A percentile compares a stretch with the other conserved stretches of the same genome.
phyloP scores from a whole-genome alignment of 768 basidiomycete genomes.

The Mycena rosella region DNA sequence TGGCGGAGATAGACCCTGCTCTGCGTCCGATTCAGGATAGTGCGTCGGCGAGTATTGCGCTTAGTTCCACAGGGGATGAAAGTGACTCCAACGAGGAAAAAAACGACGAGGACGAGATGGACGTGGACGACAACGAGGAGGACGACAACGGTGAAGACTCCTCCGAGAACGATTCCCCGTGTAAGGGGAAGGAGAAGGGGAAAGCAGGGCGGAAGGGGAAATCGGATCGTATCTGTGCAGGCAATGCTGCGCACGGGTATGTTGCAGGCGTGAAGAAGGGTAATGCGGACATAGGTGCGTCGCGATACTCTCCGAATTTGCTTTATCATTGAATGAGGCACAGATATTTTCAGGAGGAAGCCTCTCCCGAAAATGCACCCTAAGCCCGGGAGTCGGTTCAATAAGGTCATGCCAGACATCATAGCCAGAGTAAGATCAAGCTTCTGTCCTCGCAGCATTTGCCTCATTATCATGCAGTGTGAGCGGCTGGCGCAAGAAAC shows the following conservation, averaged over 20 bases:
- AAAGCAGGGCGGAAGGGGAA: no score
- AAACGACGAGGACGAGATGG: no score
- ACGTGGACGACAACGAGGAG: no score
- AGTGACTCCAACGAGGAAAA: no score
- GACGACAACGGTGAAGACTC: no score
- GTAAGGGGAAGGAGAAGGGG: no score
- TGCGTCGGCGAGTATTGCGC: no score
- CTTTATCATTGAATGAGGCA: background rate
- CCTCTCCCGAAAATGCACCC: background rate
- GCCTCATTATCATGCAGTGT: background rate
- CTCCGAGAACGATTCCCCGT: no score
- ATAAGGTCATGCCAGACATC: background rate
- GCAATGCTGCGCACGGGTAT: background rate
- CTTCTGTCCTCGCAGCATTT: background rate
- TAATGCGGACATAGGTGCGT: background rate
- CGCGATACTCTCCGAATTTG: background rate
- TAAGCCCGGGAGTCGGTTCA: background rate
- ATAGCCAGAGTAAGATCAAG: background rate
- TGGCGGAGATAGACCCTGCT: no score
- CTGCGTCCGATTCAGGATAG: no score
- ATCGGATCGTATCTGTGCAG: no score
- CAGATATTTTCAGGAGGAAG: background rate
- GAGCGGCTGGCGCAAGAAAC: background rate
- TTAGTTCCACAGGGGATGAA: no score
- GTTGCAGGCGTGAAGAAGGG: background rate